phyloP scores from a whole-genome alignment of 495 filamentous ascomycete species.

The Haplographium delicatum region DNA sequence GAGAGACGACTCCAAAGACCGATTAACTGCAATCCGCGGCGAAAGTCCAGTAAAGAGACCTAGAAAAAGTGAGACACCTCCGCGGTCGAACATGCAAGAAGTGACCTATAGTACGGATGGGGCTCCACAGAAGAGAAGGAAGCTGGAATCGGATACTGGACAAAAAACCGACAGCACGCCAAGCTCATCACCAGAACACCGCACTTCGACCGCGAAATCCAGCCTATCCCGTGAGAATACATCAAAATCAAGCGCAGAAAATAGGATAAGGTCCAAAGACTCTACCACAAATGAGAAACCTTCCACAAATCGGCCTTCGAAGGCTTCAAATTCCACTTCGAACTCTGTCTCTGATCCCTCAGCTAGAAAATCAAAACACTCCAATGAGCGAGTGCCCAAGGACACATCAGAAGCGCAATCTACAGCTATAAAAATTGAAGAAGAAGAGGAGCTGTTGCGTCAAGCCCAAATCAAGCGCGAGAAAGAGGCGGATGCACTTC shows the following conservation, averaged over 20 bases:
- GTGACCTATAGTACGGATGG: slow-evolving; percentile 43
- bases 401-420: slow-evolving; percentile 18
- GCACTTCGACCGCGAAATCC: slow-evolving; percentile 10
- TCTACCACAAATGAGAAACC: slow-evolving; percentile 1
- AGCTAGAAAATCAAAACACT: slow-evolving; percentile 9
- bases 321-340: background rate
- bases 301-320: slow-evolving; percentile 2
- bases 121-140: slow-evolving; percentile 43
- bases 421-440: slow-evolving; percentile 30
- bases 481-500: no score
- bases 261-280: slow-evolving; percentile 9
- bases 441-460: slow-evolving; percentile 35
- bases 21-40: slow-evolving; percentile 36
- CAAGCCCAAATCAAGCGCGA: slow-evolving; percentile 36
- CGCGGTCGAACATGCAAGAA: slow-evolving; percentile 49
- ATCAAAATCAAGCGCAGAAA: slow-evolving; percentile 10
- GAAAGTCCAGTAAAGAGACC: slow-evolving; percentile 57
- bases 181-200: slow-evolving; percentile 25
- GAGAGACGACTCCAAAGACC: slow-evolving; percentile 51
- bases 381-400: slow-evolving; percentile 4
- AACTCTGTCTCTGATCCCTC: background rate
- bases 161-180: slow-evolving; percentile 14
- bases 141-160: slow-evolving; percentile 32
- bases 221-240: slow-evolving; percentile 16
- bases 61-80: slow-evolving; percentile 60